Evolutionary conservation across 2,329 filamentous ascomycete species (phyloP).

Genomic region (Arthrobotrys pseudoclavata): DNA sequence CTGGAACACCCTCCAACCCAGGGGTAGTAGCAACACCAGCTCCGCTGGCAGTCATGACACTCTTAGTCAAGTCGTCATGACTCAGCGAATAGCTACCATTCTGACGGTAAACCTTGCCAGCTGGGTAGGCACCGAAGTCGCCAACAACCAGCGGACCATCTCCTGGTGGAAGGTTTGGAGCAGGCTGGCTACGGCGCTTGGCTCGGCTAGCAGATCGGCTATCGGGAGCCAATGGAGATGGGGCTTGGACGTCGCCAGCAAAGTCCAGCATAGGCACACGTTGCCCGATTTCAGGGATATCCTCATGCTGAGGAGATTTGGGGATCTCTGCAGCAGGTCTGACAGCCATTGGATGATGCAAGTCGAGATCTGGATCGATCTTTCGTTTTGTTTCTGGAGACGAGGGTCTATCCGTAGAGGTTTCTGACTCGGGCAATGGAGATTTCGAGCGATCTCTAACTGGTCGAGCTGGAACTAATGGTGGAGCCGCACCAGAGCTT

Average conservation of each 20-base stretch:
- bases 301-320: conserved; percentile 51
- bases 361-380: conserved; percentile 52
- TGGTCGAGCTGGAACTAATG: conserved; percentile 73
- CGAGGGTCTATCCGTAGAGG: conserved; percentile 49
- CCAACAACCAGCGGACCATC: conserved; percentile 63
- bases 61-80: conserved; percentile 74
- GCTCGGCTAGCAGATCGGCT: conserved; percentile 50
- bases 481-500: conserved; percentile 67
- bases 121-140: conserved; percentile 55
- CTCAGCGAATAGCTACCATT: conserved; percentile 75
- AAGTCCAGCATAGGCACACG: conserved; percentile 94
- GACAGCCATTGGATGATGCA: conserved; percentile 58
- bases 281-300: conserved; percentile 83
- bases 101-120: conserved; percentile 51
- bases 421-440: conserved; percentile 42
- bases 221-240: conserved; percentile 76
- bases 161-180: conserved; percentile 38
- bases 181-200: conserved; percentile 65
- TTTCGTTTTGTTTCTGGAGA: conserved; percentile 44
- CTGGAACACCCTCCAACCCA: conserved; percentile 77
- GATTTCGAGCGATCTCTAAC: conserved; percentile 66
- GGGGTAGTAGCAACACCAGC: conserved; percentile 69
- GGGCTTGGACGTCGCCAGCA: conserved; percentile 95
- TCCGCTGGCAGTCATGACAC: conserved; percentile 59
- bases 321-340: conserved; percentile 46